Base-by-base conservation (phyloP, 192 early-diverging fungal genomes). In the Rhizoclosmatium sp. region DNA sequence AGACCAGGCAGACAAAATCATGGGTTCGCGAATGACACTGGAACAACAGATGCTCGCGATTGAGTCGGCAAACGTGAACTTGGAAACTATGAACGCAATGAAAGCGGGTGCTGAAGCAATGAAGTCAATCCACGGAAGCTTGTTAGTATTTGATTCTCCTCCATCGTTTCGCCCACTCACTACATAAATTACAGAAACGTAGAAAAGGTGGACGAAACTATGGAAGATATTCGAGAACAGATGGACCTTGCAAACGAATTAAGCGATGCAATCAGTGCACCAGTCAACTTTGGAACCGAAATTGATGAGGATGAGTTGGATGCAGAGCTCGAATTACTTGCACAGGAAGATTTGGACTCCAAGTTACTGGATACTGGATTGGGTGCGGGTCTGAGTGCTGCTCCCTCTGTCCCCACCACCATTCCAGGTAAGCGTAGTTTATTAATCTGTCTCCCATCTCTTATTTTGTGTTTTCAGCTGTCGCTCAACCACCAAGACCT, bases 141-240 rank as follows among this genome's bases (percentile, higher is more conserved):
- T 95, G 93, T 95, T 90, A 81, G 87, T 70, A 39, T 40, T 16
- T 76, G 4, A 12, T 60, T 4, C 31, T 19, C 39, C 31, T 39
- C 40, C 7, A 44, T 14, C 68, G 41, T 2, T 56, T 54, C 4
- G 14, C 65, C 9, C 19, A 2, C 19, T 19, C 14, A 4, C 41
- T 47, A 23, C 72, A 7, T 54, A 39, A 41, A 2, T 65, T 31
- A 46, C 74, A 95, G 93, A 87, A 88, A 95, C 78, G 95, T 97
- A 65, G 91, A 96, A 81, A 97, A 95, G 89, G 96, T 99, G 41
- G 98, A 99, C 80, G 87, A 88, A 49, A 96, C 93, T 12, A 96
- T 97, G 95, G 98, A 99, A 76, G 95, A 96, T 65, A 96, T 99
- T 75, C 91, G 94, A 44, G 98, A 99, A 74, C 96, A 99, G 82